Evolutionary conservation across 2,329 filamentous ascomycete genomes (phyloP).

Genomic region (Pseudogymnoascus destructans): DNA sequence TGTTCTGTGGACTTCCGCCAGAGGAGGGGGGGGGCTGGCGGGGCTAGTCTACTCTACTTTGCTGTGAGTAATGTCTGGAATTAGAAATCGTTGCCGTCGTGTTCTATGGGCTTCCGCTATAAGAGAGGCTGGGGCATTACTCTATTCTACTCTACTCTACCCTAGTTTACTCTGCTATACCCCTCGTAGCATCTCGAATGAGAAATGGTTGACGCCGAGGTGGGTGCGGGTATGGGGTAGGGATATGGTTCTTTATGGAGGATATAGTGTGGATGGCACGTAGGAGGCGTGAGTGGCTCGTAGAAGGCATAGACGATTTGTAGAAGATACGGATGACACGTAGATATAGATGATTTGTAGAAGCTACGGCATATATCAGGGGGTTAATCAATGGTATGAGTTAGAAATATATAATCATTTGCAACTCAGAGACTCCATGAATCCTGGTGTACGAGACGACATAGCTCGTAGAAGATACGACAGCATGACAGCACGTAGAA

Average conservation of each 20-base stretch:
- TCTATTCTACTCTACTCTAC: no score
- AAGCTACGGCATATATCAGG: neutral
- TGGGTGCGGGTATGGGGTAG: neutral
- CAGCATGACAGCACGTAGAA: neutral
- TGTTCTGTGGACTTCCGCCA: constrained; percentile 24
- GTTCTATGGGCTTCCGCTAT: constrained; percentile 24
- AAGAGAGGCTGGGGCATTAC: no score
- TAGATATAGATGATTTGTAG: neutral
- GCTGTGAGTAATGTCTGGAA: no score
- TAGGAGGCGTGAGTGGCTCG: neutral
- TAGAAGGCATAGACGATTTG: neutral
- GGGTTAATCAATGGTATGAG: neutral
- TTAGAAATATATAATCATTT: neutral
- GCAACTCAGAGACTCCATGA: neutral
- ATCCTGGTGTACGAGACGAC: neutral
- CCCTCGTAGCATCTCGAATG: neutral
- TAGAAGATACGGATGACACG: neutral
- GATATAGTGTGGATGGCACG: neutral
- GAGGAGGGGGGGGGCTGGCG: no score
- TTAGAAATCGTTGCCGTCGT: constrained; percentile 24
- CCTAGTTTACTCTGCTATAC: neutral
- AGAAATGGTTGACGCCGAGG: neutral
- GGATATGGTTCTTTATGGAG: neutral
- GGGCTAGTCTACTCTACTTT: no score
- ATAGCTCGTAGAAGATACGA: neutral